Conservation (phyloP, 768 basidiomycete species). For the Lactarius deliciosus region DNA sequence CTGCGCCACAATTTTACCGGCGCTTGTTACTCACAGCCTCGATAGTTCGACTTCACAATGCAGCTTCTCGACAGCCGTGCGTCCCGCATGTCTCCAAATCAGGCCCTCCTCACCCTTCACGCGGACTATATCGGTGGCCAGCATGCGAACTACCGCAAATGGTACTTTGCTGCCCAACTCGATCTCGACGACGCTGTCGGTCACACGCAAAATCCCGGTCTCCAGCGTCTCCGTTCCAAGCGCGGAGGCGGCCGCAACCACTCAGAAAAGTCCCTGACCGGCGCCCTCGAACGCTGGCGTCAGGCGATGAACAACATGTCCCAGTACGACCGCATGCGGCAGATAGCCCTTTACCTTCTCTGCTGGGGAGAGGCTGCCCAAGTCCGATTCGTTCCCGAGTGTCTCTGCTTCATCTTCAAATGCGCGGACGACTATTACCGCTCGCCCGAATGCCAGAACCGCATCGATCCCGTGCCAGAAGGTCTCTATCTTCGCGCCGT, state of each 20-base stretch:
- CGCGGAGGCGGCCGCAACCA: slow-evolving; percentile 54
- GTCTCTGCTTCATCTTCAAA: slow-evolving; percentile 99
- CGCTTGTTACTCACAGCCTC: slow-evolving; percentile 10
- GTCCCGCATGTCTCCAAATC: slow-evolving; percentile 95
- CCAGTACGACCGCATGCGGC: slow-evolving; percentile 94
- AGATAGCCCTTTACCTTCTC: slow-evolving; percentile 92
- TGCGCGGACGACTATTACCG: slow-evolving; percentile 99
- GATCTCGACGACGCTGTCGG: slow-evolving; percentile 98
- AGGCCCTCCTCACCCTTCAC: slow-evolving; percentile 91
- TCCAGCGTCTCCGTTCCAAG: slow-evolving; percentile 74
- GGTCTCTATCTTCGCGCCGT: slow-evolving; percentile 92
- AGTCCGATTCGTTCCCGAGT: slow-evolving; percentile 94
- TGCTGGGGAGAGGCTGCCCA: slow-evolving; percentile 99
- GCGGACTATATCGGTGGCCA: slow-evolving; percentile 99
- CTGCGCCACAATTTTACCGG: neutral
- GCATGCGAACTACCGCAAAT: slow-evolving; percentile 98
- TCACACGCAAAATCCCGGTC: slow-evolving; percentile 85
- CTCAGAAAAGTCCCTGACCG: slow-evolving; percentile 66
- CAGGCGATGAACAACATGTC: slow-evolving; percentile 99
- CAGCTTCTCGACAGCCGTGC: slow-evolving; percentile 95
- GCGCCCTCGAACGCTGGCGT: slow-evolving; percentile 89
- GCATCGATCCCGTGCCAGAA: slow-evolving; percentile 89
- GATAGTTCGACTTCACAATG: slow-evolving; percentile 95
- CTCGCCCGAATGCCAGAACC: slow-evolving; percentile 94
- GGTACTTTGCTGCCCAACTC: slow-evolving; percentile 99